Percentiles rank a stretch among this genome's conserved stretches.
Evolutionary conservation across 2,329 filamentous ascomycete genomes (phyloP).

Genomic region (Scleromitrula shiraiana): DNA sequence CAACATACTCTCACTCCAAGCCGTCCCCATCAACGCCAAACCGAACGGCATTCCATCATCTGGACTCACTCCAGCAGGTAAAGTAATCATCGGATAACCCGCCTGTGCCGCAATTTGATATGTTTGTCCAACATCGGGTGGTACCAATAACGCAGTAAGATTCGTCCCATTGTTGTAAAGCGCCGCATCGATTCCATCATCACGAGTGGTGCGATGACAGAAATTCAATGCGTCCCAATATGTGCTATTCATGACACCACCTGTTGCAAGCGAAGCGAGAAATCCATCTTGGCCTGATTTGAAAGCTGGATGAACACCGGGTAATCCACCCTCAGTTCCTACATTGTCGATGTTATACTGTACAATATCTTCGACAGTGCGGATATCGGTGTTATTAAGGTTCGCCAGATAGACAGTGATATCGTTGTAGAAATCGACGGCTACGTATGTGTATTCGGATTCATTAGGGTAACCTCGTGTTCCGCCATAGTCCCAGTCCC

Average conservation of each 20-base stretch:
- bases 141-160: slow-evolving; percentile 59
- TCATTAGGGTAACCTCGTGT: slow-evolving; percentile 59
- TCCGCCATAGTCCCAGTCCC: slow-evolving; percentile 65
- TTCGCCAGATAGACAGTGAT: slow-evolving; percentile 37
- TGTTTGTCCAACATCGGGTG: slow-evolving; percentile 58
- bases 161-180: slow-evolving; percentile 37
- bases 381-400: slow-evolving; percentile 47
- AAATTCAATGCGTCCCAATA: slow-evolving; percentile 62
- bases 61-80: slow-evolving; percentile 52
- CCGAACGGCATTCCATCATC: slow-evolving; percentile 54
- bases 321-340: slow-evolving; percentile 58
- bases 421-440: slow-evolving; percentile 60
- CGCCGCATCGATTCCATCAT: slow-evolving; percentile 63
- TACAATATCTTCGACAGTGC: slow-evolving; percentile 56
- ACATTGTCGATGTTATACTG: slow-evolving; percentile 55
- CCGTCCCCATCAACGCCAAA: slow-evolving; percentile 51
- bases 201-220: slow-evolving; percentile 46
- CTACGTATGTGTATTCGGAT: slow-evolving; percentile 66
- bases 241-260: slow-evolving; percentile 53
- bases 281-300: slow-evolving; percentile 65
- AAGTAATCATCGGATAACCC: slow-evolving; percentile 63
- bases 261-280: slow-evolving; percentile 51
- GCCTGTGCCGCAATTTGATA: slow-evolving; percentile 67
- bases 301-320: slow-evolving; percentile 55
- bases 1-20: slow-evolving; percentile 49